Conservation (phyloP, 140 eudicot genomes). For the Erigeron philadelphicus region DNA sequence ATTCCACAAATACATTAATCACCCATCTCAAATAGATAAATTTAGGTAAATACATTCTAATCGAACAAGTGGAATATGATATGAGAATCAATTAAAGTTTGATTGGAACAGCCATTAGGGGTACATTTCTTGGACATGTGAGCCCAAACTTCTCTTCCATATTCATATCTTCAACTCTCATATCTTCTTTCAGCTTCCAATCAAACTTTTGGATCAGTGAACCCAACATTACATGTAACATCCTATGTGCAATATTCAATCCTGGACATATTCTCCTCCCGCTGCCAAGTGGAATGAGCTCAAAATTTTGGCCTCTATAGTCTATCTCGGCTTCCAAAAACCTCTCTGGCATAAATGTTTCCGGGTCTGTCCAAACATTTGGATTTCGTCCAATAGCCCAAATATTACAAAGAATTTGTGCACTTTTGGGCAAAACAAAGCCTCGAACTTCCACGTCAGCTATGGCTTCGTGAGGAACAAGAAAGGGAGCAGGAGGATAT, state of each 20-base stretch:
- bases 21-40: too few species aligned
- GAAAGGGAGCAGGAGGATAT: slow-evolving; percentile 13
- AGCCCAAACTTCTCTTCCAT: slow-evolving; percentile 9
- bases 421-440: slow-evolving; percentile 3
- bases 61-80: too few species aligned
- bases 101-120: neutral
- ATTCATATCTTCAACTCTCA: slow-evolving; percentile 10
- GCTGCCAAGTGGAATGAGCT: slow-evolving; percentile 12
- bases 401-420: slow-evolving; percentile 12
- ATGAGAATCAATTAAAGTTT: neutral
- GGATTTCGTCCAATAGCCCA: slow-evolving; percentile 13
- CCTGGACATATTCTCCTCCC: slow-evolving; percentile 5
- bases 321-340: neutral
- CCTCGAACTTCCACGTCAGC: neutral
- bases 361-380: neutral
- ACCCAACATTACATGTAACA: slow-evolving; percentile 8
- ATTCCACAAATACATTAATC: too few species aligned
- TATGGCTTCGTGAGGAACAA: slow-evolving; percentile 5
- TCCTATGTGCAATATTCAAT: neutral
- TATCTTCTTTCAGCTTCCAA: slow-evolving; percentile 2
- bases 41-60: too few species aligned
- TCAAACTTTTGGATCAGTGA: neutral
- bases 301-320: slow-evolving; percentile 14
- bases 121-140: neutral
- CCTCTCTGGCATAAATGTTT: slow-evolving; percentile 2